Evolutionary conservation across 805 yeast species (phyloP).

Genomic region (Pichia gijzeniarum): DNA sequence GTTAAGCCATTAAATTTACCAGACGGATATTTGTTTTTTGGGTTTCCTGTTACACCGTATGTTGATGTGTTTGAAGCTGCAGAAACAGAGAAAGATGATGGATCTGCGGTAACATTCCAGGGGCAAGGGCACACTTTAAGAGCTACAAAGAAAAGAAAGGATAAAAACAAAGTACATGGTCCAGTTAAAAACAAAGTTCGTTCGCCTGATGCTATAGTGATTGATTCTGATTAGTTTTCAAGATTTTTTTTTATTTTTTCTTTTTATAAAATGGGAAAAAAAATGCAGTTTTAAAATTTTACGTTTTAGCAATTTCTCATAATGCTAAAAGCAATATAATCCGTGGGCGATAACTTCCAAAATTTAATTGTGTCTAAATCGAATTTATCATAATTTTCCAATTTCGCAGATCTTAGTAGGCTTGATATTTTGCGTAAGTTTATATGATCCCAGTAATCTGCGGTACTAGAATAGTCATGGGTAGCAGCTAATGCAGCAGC

Average conservation of each 20-base stretch:
- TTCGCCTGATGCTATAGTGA: conserved; percentile 76
- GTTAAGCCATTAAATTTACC: conserved; percentile 73
- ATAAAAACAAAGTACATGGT: conserved; percentile 40
- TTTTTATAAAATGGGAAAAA: not conserved
- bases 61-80: conserved; percentile 33
- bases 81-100: conserved; percentile 18
- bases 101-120: conserved; percentile 29
- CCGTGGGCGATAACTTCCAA: not conserved
- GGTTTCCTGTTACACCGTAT: conserved; percentile 68
- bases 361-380: not conserved
- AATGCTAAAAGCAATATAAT: conserved; percentile 6
- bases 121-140: conserved; percentile 79
- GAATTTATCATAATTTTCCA: conserved; percentile 10
- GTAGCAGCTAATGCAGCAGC: conserved; percentile 32
- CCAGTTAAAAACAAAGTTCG: conserved; percentile 57
- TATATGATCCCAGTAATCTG: conserved; percentile 40
- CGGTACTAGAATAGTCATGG: conserved; percentile 38
- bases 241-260: too few relatives aligned
- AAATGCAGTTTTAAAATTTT: too few relatives aligned
- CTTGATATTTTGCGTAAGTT: conserved; percentile 41
- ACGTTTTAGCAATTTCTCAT: not conserved
- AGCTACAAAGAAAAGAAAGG: conserved; percentile 51
- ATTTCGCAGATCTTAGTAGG: conserved; percentile 31
- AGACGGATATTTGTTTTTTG: conserved; percentile 85
- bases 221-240: conserved; percentile 40